These are phyloP conservation scores for Cercophora samala DNA, from an alignment of 495 filamentous ascomycete genomes.

Conservation along the genomic window DNA sequence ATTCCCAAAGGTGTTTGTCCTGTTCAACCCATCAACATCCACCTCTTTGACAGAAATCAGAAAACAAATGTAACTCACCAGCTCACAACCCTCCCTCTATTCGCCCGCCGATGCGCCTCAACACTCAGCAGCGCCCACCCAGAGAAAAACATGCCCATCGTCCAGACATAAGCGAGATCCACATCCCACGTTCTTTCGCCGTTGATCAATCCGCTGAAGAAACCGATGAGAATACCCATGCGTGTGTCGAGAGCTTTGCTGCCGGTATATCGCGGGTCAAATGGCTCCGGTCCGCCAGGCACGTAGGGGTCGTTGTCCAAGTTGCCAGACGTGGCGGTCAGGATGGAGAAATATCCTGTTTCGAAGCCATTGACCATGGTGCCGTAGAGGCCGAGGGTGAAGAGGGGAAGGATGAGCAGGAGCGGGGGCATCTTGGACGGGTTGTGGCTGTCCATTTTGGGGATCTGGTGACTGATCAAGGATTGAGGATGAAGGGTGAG, in stretches of 20 bases:
- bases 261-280: background rate
- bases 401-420: background rate
- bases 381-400: background rate
- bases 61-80: background rate
- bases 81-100: background rate
- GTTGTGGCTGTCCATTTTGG: background rate
- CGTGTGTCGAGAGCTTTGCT: background rate
- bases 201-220: background rate
- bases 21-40: background rate
- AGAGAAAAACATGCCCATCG: background rate
- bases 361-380: background rate
- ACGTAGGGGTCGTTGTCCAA: background rate
- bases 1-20: background rate
- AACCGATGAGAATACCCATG: background rate
- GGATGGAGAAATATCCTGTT: background rate
- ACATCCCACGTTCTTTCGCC: background rate
- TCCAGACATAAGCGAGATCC: background rate
- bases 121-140: constrained; percentile 3
- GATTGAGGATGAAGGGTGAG: background rate
- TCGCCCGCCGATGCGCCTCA: background rate
- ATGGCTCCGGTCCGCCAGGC: background rate
- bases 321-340: background rate
- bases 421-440: background rate
- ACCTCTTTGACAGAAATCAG: background rate
- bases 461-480: background rate